Evolutionary conservation across 1,284 basidiomycete species (phyloP).

Genomic region (Apiotrichum akiyoshidainum): DNA sequence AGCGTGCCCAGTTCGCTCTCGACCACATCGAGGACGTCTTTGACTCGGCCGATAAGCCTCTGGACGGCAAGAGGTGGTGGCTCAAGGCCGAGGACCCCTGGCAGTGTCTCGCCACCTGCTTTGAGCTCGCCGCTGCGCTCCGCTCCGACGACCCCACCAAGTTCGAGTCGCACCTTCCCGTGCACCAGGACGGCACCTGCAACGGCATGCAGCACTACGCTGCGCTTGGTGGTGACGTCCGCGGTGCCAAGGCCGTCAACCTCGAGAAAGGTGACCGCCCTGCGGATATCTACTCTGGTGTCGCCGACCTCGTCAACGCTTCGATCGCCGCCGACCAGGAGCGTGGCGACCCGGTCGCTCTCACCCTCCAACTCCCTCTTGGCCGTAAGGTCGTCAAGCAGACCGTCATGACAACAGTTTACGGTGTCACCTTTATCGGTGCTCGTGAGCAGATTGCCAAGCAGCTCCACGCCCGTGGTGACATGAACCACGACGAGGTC

Average conservation of each 20-base stretch:
- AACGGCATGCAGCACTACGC: conserved; percentile 99
- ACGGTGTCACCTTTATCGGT: conserved; percentile 91
- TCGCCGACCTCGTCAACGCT: conserved; percentile 65
- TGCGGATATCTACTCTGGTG: conserved; percentile 92
- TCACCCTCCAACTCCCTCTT: conserved; percentile 72
- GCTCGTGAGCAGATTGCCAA: conserved; percentile 92
- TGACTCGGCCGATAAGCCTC: conserved; percentile 81
- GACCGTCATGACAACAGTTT: conserved; percentile 99
- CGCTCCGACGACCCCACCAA: conserved; percentile 67
- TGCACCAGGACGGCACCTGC: conserved; percentile 98
- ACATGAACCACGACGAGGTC: conserved; percentile 68
- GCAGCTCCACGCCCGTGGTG: conserved; percentile 75
- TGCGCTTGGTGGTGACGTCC: conserved; percentile 86
- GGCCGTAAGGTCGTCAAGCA: conserved; percentile 97
- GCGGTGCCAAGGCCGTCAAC: conserved; percentile 91
- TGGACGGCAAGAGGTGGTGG: conserved; percentile 83
- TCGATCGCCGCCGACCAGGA: conserved; percentile 53
- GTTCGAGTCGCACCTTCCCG: conserved; percentile 74
- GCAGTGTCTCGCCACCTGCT: conserved; percentile 92
- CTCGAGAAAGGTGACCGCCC: conserved; percentile 79
- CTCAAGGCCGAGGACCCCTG: conserved; percentile 88
- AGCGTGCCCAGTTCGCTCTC: conserved; percentile 76
- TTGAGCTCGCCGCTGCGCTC: conserved; percentile 76
- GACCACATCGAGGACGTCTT: conserved; percentile 72
- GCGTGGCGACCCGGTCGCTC: conserved; percentile 60